These are phyloP conservation scores for Hypoxylon sp. DNA, from an alignment of 2,329 filamentous ascomycete species.

Conservation along the genomic window DNA sequence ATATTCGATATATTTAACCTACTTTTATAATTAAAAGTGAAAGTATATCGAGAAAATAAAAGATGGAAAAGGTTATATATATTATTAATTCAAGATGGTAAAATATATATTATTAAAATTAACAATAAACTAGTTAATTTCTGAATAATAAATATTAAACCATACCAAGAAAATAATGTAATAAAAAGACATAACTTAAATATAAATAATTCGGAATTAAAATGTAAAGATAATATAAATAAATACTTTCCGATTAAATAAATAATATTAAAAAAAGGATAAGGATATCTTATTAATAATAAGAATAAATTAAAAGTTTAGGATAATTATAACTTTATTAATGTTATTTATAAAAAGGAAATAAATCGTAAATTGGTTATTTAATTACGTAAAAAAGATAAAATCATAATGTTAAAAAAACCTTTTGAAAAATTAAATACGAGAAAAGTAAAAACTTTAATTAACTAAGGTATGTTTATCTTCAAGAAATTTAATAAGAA, in stretches of 20 bases:
- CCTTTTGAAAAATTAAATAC: too few relatives aligned
- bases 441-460: neutral
- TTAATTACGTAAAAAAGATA: too few relatives aligned
- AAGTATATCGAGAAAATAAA: neutral
- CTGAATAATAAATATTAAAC: neutral
- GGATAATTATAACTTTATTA: too few relatives aligned
- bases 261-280: neutral
- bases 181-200: neutral
- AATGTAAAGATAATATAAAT: neutral
- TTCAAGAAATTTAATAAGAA: neutral
- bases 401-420: too few relatives aligned
- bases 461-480: neutral
- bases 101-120: constrained; percentile 2
- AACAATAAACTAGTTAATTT: neutral
- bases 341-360: too few relatives aligned
- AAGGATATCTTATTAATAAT: neutral
- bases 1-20: neutral
- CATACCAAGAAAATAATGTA: neutral
- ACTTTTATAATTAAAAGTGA: neutral
- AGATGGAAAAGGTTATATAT: neutral
- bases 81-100: neutral
- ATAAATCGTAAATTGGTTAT: too few relatives aligned
- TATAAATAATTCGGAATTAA: neutral
- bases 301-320: too few relatives aligned
- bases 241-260: too few relatives aligned